phyloP scores from a whole-genome alignment of 2,329 filamentous ascomycete genomes.

The Aureobasidium pullulans region DNA sequence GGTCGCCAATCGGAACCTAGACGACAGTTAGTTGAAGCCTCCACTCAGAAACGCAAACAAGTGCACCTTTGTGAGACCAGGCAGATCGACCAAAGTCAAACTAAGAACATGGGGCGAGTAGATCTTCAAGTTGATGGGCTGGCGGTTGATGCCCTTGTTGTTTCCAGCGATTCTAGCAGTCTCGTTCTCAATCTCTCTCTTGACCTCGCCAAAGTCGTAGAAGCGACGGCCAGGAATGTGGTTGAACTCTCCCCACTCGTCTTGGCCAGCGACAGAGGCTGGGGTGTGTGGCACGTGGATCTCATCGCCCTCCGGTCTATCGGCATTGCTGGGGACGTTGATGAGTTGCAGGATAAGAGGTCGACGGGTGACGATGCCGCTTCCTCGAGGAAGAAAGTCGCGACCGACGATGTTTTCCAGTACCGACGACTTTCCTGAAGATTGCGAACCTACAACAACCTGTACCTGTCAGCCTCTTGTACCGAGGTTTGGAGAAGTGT shows the following conservation, averaged over 20 bases:
- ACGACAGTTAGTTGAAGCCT: background rate
- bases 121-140: slow-evolving; percentile 97
- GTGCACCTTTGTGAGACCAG: slow-evolving; percentile 81
- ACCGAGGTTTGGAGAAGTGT: slow-evolving; percentile 8
- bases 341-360: slow-evolving; percentile 96
- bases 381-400: slow-evolving; percentile 93
- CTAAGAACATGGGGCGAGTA: slow-evolving; percentile 97
- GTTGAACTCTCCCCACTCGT: slow-evolving; percentile 91
- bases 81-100: slow-evolving; percentile 90
- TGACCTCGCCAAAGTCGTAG: slow-evolving; percentile 86
- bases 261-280: slow-evolving; percentile 59
- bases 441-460: slow-evolving; percentile 98
- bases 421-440: slow-evolving; percentile 95
- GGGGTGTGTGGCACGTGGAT: slow-evolving; percentile 67
- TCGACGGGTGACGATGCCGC: slow-evolving; percentile 89
- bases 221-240: slow-evolving; percentile 86
- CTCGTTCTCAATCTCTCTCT: slow-evolving; percentile 94
- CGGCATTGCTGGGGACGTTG: slow-evolving; percentile 75
- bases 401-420: slow-evolving; percentile 97
- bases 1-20: slow-evolving; percentile 91
- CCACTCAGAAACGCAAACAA: background rate
- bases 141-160: slow-evolving; percentile 97
- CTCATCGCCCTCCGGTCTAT: slow-evolving; percentile 59
- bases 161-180: slow-evolving; percentile 88
- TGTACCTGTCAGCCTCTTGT: slow-evolving; percentile 34